Evolutionary conservation across 805 yeast species (phyloP), one percentile per base, ranked within the genome.

Genomic region (Lipomyces chichibuensis): DNA sequence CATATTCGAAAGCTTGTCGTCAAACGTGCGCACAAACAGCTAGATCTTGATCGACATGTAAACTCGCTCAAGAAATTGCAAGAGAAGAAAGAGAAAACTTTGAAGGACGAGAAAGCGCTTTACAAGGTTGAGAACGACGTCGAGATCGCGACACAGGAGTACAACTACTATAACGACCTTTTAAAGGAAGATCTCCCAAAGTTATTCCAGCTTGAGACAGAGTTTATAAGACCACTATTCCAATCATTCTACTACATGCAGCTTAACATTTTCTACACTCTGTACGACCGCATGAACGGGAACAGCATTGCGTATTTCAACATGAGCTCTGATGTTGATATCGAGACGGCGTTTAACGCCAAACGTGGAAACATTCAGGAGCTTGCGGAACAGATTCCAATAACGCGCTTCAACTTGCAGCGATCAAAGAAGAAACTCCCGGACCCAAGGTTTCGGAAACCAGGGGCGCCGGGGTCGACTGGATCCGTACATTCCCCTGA

Each of bases 221-320:
- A 92, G 74, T 92, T 95, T 77, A 93, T 95, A 76, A 89, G 88
- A 76, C 99, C 99, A 23, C 82, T 95, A 74, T 95, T 95, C 80
- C 95, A 94, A 74, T 89, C 96, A 64, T 88, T 95, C 79, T 95
- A 95, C 80, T 95, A 87, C 83, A 95, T 95, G 98, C 99, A 95
- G 82, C 85, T 95, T 82, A 95, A 95, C 81, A 92, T 95, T 65
- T 95, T 93, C 79, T 95, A 95, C 84, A 92, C 97, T 0, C 82
- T 95, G 69, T 93, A 91, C 82, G 89, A 85, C 76, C 86, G 90
- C 74, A 91, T 94, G 91, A 97, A 94, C 80, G 97, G 91, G 76
- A 88, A 94, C 90, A 92, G 95, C 81, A 95, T 95, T 72, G 97
- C 98, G 17, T 95, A 95, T 80, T 95, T 95, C 79, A 96, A 95